phyloP scores from a whole-genome alignment of 495 filamentous ascomycete species.

The Hypoxylon rickii region DNA sequence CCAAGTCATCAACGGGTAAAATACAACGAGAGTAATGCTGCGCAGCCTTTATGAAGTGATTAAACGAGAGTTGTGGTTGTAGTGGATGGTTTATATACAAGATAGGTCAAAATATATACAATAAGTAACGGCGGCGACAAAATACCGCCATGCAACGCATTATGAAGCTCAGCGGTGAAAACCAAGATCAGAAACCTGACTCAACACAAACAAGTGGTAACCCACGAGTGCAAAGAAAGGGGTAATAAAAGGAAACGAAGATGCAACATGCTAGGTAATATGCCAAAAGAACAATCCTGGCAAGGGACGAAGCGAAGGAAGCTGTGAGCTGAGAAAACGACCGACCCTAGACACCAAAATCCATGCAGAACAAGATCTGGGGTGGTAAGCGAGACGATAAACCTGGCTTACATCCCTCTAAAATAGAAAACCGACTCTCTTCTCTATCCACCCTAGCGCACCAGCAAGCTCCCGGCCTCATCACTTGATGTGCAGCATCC shows the following conservation, averaged over 20 bases:
- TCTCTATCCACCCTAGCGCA: neutral
- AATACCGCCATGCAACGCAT: neutral
- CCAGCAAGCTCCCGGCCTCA: neutral
- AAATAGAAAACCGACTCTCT: neutral
- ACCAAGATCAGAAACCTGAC: neutral
- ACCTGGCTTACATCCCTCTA: neutral
- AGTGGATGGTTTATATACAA: no score
- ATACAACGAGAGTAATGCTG: no score
- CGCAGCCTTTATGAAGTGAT: no score
- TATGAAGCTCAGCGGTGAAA: neutral
- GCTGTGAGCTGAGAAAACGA: slow-evolving; percentile 18
- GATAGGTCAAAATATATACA: neutral
- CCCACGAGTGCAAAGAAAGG: neutral
- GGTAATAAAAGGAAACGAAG: neutral
- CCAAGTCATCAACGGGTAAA: no score
- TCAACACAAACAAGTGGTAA: neutral
- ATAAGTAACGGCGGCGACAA: neutral
- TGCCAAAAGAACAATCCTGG: neutral
- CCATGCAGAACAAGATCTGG: slow-evolving; percentile 4
- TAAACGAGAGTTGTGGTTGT: no score
- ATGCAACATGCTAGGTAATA: neutral
- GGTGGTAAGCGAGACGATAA: neutral
- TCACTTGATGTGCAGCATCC: slow-evolving; percentile 14
- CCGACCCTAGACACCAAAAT: slow-evolving; percentile 17
- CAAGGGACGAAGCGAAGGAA: neutral